These are phyloP conservation scores for Phaffomyces thermotolerans DNA, from an alignment of 805 yeast species.

Conservation along the genomic window DNA sequence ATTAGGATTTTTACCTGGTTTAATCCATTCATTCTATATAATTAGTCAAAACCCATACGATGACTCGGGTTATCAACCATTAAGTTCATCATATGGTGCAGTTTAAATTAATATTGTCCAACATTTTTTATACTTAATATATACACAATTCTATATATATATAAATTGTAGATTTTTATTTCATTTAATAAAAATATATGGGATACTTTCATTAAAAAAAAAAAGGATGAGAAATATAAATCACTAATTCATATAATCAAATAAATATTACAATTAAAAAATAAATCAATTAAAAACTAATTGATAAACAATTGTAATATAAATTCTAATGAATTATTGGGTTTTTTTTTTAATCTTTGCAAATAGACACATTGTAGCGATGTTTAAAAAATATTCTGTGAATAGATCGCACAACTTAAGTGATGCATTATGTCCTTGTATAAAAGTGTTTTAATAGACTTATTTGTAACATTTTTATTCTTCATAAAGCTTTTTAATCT, in stretches of 20 bases:
- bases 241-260: no score
- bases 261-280: no score
- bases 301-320: no score
- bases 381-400: conserved; percentile 5
- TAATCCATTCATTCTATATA: conserved; percentile 61
- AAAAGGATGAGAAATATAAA: no score
- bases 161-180: no score
- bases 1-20: conserved; percentile 64
- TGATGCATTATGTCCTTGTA: conserved; percentile 8
- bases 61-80: conserved; percentile 14
- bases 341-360: conserved; percentile 20
- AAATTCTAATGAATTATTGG: not conserved
- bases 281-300: no score
- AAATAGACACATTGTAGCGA: conserved; percentile 27
- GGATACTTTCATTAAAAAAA: no score
- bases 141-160: no score
- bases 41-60: conserved; percentile 48
- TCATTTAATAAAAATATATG: no score
- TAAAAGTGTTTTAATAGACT: not conserved
- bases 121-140: no score
- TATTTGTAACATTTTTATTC: not conserved
- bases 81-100: conserved; percentile 17
- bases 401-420: conserved; percentile 18
- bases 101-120: not conserved
- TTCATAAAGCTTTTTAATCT: no score